These are phyloP conservation scores for Tetragonia tetragonoides DNA, from an alignment of 148 eudicot species.

Conservation along the genomic window DNA sequence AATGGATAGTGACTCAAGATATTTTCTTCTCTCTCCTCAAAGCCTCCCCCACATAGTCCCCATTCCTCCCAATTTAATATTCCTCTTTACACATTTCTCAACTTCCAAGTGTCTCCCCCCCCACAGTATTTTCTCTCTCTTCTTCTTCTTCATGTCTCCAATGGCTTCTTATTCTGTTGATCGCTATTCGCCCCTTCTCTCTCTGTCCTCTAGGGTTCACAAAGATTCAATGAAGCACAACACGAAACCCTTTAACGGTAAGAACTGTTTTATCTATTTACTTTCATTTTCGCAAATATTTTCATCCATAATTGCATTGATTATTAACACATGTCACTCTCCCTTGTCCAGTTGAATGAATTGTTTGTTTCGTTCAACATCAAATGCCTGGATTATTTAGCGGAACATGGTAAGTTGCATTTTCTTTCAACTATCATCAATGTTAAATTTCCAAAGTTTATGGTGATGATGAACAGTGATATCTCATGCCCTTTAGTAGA, in stretches of 20 bases:
- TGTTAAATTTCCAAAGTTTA: background rate
- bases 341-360: background rate
- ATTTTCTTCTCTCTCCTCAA: slow-evolving; percentile 9
- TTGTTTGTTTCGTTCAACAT: background rate
- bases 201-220: background rate
- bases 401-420: background rate
- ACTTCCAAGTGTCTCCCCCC: background rate
- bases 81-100: background rate
- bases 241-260: background rate
- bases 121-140: background rate
- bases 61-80: background rate
- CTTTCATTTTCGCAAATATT: background rate
- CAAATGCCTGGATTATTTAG: background rate
- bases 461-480: background rate
- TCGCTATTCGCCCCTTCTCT: background rate
- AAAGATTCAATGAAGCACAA: background rate
- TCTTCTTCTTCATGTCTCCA: background rate
- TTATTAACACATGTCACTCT: background rate
- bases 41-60: background rate
- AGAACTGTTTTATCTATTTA: background rate
- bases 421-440: background rate
- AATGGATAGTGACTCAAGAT: background rate
- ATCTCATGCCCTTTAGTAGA: background rate
- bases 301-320: background rate
- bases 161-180: no score